phyloP scores from a whole-genome alignment of 2,329 filamentous ascomycete species.

The Paramyrothecium sp. region DNA sequence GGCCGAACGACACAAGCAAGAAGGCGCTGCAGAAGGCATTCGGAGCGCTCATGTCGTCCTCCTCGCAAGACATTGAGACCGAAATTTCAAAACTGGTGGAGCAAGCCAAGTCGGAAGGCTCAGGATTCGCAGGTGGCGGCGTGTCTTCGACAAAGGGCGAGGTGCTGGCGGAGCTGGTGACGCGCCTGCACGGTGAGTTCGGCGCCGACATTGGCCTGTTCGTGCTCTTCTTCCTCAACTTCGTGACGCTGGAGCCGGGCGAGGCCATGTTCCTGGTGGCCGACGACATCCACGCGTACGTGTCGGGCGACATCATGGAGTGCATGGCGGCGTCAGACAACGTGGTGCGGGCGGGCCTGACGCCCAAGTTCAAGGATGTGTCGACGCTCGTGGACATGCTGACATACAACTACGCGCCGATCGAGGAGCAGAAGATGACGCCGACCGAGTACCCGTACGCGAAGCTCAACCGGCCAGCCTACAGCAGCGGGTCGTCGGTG shows the following conservation, averaged over 20 bases:
- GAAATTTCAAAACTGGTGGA: constrained; percentile 69
- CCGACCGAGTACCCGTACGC: constrained; percentile 84
- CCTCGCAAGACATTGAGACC: constrained; percentile 50
- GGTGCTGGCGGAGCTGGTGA: constrained; percentile 73
- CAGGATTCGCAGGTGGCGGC: constrained; percentile 73
- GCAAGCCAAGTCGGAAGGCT: constrained; percentile 65
- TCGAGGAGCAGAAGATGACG: constrained; percentile 90
- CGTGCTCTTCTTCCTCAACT: constrained; percentile 96
- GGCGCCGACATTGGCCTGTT: constrained; percentile 90
- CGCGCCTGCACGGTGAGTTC: constrained; percentile 78
- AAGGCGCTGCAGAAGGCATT: constrained; percentile 74
- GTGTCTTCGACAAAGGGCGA: constrained; percentile 65
- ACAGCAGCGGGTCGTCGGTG: constrained; percentile 71
- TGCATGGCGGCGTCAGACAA: constrained; percentile 99
- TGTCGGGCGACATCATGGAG: constrained; percentile 93
- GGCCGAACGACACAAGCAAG: constrained; percentile 64
- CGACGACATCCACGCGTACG: constrained; percentile 95
- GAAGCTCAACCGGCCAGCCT: constrained; percentile 77
- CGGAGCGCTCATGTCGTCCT: constrained; percentile 75
- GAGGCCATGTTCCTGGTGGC: constrained; percentile 96
- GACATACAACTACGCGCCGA: constrained; percentile 93
- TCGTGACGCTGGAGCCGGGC: constrained; percentile 80
- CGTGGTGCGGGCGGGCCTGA: constrained; percentile 94
- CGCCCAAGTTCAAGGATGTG: constrained; percentile 98
- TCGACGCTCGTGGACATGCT: constrained; percentile 84